Evolutionary conservation across 148 eudicot species (phyloP).

Genomic region (Rhododendron molle): DNA sequence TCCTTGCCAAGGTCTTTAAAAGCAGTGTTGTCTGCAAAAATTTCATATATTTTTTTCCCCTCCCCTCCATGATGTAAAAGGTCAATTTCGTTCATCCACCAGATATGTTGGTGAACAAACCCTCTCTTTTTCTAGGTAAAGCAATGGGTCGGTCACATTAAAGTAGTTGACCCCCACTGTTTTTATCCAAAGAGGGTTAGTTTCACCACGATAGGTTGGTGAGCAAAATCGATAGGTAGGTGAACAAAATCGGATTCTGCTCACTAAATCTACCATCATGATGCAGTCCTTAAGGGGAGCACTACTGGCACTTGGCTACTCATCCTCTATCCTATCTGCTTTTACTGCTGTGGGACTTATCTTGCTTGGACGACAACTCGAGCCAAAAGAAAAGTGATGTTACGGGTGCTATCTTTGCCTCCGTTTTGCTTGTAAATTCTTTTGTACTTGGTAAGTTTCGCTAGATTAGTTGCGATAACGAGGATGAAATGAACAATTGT

Average conservation of each 20-base stretch:
- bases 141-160: not conserved
- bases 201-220: not conserved
- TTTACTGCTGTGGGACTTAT: constrained; percentile 64
- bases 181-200: not conserved
- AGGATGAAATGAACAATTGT: not conserved
- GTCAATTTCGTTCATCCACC: not conserved
- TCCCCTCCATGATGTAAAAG: not conserved
- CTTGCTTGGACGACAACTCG: constrained; percentile 59
- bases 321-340: constrained; percentile 64
- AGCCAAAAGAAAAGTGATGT: constrained; percentile 54
- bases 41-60: too few relatives aligned
- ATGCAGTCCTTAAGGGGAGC: constrained; percentile 83
- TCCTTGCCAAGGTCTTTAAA: constrained; percentile 66
- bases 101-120: not conserved
- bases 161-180: not conserved
- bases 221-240: not conserved
- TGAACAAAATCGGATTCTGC: not conserved
- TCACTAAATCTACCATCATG: not conserved
- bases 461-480: not conserved
- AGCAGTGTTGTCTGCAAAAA: not conserved
- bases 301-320: constrained; percentile 50
- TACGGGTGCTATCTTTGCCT: constrained; percentile 4
- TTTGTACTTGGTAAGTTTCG: not conserved
- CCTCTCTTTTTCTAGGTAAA: not conserved
- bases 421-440: constrained; percentile 19